Evolutionary conservation across 345 rosid genomes (phyloP).

Genomic region (Eucalyptus shirleyi): DNA sequence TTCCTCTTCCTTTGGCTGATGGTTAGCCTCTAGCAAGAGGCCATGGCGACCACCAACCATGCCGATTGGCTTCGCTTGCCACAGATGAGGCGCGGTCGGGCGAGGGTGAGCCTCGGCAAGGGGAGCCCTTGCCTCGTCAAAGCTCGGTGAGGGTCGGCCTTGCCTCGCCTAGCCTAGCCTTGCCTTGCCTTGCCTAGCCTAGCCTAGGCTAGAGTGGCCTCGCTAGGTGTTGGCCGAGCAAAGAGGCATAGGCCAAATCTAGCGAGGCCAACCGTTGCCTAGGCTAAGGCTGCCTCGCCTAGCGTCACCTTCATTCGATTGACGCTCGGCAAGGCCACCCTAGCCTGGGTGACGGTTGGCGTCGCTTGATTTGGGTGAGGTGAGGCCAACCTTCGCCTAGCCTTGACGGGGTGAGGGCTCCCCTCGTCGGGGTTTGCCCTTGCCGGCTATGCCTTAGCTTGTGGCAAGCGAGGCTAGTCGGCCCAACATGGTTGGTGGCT

Average conservation of each 20-base stretch:
- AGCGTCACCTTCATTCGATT: fast-evolving
- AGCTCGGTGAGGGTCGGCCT: too few relatives aligned
- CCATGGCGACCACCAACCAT: too few relatives aligned
- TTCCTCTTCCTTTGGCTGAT: too few relatives aligned
- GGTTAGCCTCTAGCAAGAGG: fast-evolving
- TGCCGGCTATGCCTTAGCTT: fast-evolving
- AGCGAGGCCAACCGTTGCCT: fast-evolving
- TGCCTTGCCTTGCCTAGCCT: too few relatives aligned
- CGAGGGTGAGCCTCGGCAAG: fast-evolving
- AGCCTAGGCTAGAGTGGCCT: too few relatives aligned
- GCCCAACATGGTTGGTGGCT: fast-evolving
- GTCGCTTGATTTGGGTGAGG: fast-evolving
- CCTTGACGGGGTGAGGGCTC: too few relatives aligned
- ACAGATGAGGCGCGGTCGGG: fast-evolving
- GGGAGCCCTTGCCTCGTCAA: too few relatives aligned
- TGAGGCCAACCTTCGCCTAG: fast-evolving
- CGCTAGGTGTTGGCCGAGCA: fast-evolving
- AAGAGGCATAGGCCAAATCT: too few relatives aligned
- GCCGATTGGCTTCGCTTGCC: fast-evolving
- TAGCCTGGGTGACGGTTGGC: fast-evolving
- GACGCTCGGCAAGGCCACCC: too few relatives aligned
- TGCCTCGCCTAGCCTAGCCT: too few relatives aligned
- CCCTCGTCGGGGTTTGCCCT: too few relatives aligned
- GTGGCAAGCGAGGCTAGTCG: too few relatives aligned
- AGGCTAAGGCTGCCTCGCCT: fast-evolving